Evolutionary conservation across 2,329 filamentous ascomycete genomes (phyloP).

Genomic region (Monilinia laxa): DNA sequence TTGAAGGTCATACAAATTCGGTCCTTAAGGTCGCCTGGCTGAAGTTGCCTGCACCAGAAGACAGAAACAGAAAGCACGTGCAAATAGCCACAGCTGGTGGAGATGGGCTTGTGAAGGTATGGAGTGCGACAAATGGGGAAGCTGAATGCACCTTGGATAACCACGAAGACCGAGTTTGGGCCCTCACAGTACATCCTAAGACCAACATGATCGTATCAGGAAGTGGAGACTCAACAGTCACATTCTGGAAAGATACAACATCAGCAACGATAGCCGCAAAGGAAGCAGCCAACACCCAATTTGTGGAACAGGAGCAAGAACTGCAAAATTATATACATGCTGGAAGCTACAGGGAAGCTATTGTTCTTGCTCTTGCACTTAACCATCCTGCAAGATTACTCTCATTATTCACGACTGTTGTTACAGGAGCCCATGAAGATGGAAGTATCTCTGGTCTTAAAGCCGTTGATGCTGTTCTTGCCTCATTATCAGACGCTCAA

Average conservation of each 20-base stretch:
- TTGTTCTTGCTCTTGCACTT: constrained; percentile 85
- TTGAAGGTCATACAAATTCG: constrained; percentile 95
- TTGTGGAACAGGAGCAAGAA: constrained; percentile 92
- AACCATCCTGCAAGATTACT: constrained; percentile 91
- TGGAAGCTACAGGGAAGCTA: constrained; percentile 88
- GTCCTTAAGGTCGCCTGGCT: constrained; percentile 94
- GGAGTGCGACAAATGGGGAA: constrained; percentile 85
- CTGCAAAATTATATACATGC: constrained; percentile 89
- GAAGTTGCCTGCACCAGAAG: constrained; percentile 49
- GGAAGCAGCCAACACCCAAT: constrained; percentile 69
- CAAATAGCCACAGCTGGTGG: constrained; percentile 85
- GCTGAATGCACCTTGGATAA: constrained; percentile 90
- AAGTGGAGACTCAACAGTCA: constrained; percentile 87
- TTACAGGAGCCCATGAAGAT: constrained; percentile 61
- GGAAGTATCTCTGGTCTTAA: constrained; percentile 63
- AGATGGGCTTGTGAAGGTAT: constrained; percentile 94
- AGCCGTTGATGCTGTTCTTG: constrained; percentile 80
- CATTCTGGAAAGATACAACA: constrained; percentile 94
- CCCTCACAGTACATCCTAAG: constrained; percentile 69
- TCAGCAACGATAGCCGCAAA: constrained; percentile 73
- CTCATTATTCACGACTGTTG: constrained; percentile 76
- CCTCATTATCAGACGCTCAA: constrained; percentile 77
- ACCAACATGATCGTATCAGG: constrained; percentile 81
- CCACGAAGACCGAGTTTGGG: constrained; percentile 95
- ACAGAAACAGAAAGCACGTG: constrained; percentile 58